phyloP scores from a whole-genome alignment of 495 filamentous ascomycete species.

The Aspergillus olivimuriae region DNA sequence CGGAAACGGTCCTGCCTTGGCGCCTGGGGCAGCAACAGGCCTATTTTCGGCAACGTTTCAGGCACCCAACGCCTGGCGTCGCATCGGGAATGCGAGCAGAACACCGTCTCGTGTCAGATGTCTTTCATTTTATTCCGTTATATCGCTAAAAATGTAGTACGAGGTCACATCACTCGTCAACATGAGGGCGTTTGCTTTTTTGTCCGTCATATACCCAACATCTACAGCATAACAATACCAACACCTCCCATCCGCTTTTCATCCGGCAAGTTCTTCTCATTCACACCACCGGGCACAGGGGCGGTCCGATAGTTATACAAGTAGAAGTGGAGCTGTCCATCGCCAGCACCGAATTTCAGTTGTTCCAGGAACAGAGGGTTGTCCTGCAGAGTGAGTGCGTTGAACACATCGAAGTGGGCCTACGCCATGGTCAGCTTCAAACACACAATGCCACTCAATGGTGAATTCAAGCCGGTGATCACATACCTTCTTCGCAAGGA shows the following conservation, averaged over 20 bases:
- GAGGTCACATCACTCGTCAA: background rate
- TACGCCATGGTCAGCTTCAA: constrained; percentile 16
- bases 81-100: too few species aligned
- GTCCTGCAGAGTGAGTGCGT: constrained; percentile 86
- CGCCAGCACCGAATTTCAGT: constrained; percentile 88
- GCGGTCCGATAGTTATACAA: constrained; percentile 91
- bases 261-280: constrained; percentile 68
- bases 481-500: constrained; percentile 71
- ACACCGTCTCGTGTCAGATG: too few species aligned
- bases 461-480: too few species aligned
- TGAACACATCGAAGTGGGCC: constrained; percentile 91
- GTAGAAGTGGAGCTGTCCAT: constrained; percentile 93
- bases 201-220: background rate
- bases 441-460: too few species aligned
- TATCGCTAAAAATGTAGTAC: background rate
- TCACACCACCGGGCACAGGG: constrained; percentile 74
- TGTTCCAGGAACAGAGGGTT: constrained; percentile 88
- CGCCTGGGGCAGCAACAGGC: constrained; percentile 12
- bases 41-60: background rate
- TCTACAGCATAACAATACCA: constrained; percentile 77
- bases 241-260: constrained; percentile 73
- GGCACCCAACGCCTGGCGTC: too few species aligned
- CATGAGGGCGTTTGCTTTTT: background rate
- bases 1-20: constrained; percentile 11
- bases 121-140: too few species aligned